Base-by-base conservation (phyloP, 2,329 filamentous ascomycete genomes). In the Bertia moriformis region DNA sequence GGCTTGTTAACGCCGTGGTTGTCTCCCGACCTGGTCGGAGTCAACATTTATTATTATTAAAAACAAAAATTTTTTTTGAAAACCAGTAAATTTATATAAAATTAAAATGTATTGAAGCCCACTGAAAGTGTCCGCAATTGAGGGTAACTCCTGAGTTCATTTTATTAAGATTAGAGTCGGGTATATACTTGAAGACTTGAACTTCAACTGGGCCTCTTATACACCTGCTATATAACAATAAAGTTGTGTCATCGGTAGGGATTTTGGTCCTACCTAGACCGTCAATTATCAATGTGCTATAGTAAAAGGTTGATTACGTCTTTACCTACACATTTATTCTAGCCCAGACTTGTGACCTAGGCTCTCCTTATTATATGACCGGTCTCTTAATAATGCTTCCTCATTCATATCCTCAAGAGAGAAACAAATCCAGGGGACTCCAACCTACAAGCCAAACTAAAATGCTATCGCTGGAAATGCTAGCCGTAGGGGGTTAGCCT, bases 131-230 rank as follows among this genome's bases (percentile, higher is more conserved):
- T 35, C 32, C 10, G 32, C 15, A 35, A 35, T 35, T 35, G 15
- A 35, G 32, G 32, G 32, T 35, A 35, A 35, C 15, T 35, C 15
- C 7, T 35, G 15, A 35, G 17, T 35, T 35, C 15, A 35, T 35
- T 35, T 35, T 35, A 35, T 35, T 35, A 35, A 35, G 15, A 35
- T 35, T 35, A 35, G 15, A 35, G 32, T 35, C 32, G 32, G 32
- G 32, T 35, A 35, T 35, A 35, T n/a, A 15, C 32, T 35, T 10
- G 32, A 35, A 35, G 32, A 35, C 10, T 35, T 15, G 32, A 35
- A 35, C 10, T 35, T 35, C 32, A 7, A 35, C 17, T 35, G 15
- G 15, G 17, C 17, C 32, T 18, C 17, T 13, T 13, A 7, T 35
- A 35, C 17, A 35, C 32, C 32, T 13, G 15, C 32, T 35, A 7